Conservation (phyloP, 2,329 filamentous ascomycete species). For the Blumeria hordei region DNA sequence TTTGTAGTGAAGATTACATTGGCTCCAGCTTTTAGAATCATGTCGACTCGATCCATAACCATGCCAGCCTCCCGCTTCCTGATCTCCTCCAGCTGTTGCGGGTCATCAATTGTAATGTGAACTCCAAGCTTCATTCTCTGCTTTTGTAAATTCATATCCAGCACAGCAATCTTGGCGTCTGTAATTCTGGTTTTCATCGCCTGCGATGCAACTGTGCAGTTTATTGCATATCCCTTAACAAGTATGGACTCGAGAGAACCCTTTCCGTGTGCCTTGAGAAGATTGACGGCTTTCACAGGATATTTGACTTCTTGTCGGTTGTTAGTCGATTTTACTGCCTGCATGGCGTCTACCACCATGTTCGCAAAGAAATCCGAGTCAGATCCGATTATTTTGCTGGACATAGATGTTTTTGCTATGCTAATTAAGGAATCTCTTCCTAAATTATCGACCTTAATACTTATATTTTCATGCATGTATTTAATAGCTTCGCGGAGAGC, state of each 20-base stretch:
- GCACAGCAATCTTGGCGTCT: conserved; percentile 86
- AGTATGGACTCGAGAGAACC: conserved; percentile 67
- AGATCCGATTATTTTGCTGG: conserved; percentile 89
- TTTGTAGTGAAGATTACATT: conserved; percentile 95
- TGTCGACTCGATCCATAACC: conserved; percentile 77
- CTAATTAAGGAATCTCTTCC: conserved; percentile 76
- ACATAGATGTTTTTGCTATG: conserved; percentile 98
- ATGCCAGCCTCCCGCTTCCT: conserved; percentile 80
- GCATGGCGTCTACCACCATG: conserved; percentile 93
- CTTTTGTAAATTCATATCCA: conserved; percentile 98
- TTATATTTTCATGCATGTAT: conserved; percentile 97
- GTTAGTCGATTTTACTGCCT: conserved; percentile 81
- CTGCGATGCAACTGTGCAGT: conserved; percentile 95
- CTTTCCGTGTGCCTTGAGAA: conserved; percentile 95
- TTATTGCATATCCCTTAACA: conserved; percentile 89
- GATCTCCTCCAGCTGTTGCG: conserved; percentile 92
- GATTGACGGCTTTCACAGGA: conserved; percentile 96
- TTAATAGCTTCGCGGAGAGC: conserved; percentile 89
- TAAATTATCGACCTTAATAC: conserved; percentile 79
- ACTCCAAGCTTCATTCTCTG: conserved; percentile 98
- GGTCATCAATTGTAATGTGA: conserved; percentile 94
- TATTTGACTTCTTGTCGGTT: conserved; percentile 83
- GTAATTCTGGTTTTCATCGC: conserved; percentile 84
- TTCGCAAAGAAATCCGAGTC: conserved; percentile 94
- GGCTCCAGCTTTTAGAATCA: conserved; percentile 92